Evolutionary conservation across 2,329 filamentous ascomycete genomes (phyloP), one percentile per base, ranked within the genome.

Genomic region (Curvularia sp.): DNA sequence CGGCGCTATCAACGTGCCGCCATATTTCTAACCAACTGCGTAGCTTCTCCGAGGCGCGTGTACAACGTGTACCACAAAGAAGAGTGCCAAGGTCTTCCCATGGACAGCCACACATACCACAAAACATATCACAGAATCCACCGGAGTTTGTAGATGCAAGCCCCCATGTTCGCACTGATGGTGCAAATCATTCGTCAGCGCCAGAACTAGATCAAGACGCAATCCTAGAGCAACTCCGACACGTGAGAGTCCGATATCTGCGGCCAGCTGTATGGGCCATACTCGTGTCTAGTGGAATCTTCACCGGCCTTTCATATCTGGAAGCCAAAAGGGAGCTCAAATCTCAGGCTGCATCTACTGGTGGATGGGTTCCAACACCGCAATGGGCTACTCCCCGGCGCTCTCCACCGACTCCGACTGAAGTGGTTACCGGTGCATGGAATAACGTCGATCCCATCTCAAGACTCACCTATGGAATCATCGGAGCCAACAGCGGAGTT

Each of bases 261-360:
- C 61, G 65, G n/a, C 73, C 74, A 27, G 68, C 67, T 9, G 62
- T 75, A 32, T 75, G 67, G 65, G 69, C 70, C 2, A 36, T 73
- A 7, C 36, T 61, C 41, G 65, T 73, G n/a, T 70, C 70, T 4
- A 49, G 65, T 13, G 69, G 70, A 4, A 70, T 76, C 19, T 74
- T 69, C n/a, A 41, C 64, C 13, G 65, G 64, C 15, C 51, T 74
- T 27, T 66, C 74, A 12, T 75, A 68, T 48, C 59, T 71, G 9
- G 61, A 75, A 55, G 74, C 73, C 18, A 69, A 65, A 41, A 51
- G 63, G 7, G 64, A 74, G 46, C 38, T 74, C 8, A 65, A 71
- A 38, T 34, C 56, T 15, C 63, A 66, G 23, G 38, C 41, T n/a
- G 19, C 63, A 4, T 49, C 36, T 50, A 18, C 28, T 36, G 41